phyloP scores from a whole-genome alignment of 352 stramenopile genomes.

The Globisporangium barbulae region DNA sequence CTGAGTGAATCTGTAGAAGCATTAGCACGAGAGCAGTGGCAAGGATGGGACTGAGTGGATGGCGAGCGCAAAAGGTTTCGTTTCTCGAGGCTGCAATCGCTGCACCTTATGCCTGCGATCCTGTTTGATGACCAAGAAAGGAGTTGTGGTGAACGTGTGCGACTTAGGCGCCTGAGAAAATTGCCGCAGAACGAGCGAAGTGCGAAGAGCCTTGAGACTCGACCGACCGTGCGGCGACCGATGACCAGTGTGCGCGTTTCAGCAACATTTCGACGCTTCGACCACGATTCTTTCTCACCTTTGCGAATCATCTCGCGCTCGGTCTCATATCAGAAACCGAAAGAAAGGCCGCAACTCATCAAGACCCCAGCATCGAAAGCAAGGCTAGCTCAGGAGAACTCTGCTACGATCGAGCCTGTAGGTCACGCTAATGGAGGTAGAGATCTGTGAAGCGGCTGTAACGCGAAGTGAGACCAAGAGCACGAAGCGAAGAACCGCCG shows the following conservation, averaged over 20 bases:
- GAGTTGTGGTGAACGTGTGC: not conserved
- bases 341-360: not conserved
- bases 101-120: not conserved
- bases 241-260: not conserved
- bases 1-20: not conserved
- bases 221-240: conserved; percentile 23
- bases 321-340: not conserved
- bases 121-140: too few species aligned
- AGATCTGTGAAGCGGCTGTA: too few species aligned
- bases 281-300: not conserved
- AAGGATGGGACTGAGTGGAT: not conserved
- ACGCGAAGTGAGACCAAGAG: too few species aligned
- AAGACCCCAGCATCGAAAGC: too few species aligned
- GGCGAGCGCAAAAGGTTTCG: too few species aligned
- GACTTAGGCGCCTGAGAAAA: not conserved
- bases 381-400: too few species aligned
- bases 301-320: not conserved
- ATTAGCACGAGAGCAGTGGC: not conserved
- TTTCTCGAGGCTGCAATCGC: too few species aligned
- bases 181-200: not conserved
- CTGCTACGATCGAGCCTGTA: too few species aligned
- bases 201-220: not conserved
- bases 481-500: too few species aligned
- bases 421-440: too few species aligned
- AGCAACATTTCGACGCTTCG: not conserved